phyloP scores from a whole-genome alignment of 768 basidiomycete genomes.

The Mycena polygramma region DNA sequence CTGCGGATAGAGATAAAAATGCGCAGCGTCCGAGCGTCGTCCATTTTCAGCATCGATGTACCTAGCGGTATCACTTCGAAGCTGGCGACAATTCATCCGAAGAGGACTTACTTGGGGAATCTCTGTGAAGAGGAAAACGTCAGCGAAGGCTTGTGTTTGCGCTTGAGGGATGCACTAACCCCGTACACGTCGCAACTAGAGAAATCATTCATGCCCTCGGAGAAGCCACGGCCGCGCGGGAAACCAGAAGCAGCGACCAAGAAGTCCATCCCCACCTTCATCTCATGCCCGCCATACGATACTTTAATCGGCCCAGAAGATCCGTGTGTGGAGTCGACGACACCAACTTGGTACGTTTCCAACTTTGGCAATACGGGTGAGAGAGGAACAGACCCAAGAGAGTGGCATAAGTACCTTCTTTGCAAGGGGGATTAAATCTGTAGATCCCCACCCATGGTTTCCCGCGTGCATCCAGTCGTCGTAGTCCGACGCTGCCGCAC shows the following conservation, averaged over 20 bases:
- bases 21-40: conserved; percentile 68
- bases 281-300: not conserved
- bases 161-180: conserved; percentile 46
- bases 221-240: conserved; percentile 57
- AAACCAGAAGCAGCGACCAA: conserved; percentile 58
- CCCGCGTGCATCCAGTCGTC: conserved; percentile 11
- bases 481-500: conserved; percentile 7
- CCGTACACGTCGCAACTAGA: conserved; percentile 57
- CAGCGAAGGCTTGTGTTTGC: not conserved
- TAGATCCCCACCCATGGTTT: conserved; percentile 9
- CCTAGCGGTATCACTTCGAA: too few relatives aligned
- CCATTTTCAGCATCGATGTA: conserved; percentile 61
- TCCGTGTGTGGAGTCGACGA: not conserved
- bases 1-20: conserved; percentile 64
- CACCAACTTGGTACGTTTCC: conserved; percentile 8
- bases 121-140: not conserved
- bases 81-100: too few relatives aligned
- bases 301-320: not conserved
- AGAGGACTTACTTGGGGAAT: not conserved
- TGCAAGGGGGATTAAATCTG: conserved; percentile 3
- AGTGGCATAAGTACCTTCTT: conserved; percentile 2
- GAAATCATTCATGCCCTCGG: conserved; percentile 64
- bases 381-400: too few relatives aligned
- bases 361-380: not conserved
- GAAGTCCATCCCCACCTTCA: conserved; percentile 53